Base-by-base conservation (phyloP, 495 filamentous ascomycete genomes). In the Usnea hakonensis region DNA sequence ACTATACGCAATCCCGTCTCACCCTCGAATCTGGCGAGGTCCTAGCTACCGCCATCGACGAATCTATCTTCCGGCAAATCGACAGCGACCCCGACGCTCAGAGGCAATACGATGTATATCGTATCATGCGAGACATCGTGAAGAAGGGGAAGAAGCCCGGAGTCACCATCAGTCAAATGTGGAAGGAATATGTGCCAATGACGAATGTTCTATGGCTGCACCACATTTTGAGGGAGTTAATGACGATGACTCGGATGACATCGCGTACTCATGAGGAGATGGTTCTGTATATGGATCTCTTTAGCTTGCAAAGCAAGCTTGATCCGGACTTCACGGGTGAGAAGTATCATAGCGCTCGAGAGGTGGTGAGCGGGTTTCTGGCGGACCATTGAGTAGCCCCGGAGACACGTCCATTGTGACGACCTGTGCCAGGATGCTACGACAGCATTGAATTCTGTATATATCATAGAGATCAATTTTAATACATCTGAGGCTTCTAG, bases 1-100 rank as follows among this genome's bases (percentile, higher is more conserved):
- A 96, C 72, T 96, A 95, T 70, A 92, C 90, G 1, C 83, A 95
- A 41, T 95, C 90, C 0, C 84, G 91, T 21, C 88, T 82, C 5
- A 63, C 26, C 2, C 30, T 62, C 37, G 68, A 70, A 26, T 23
- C 66, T 8, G 50, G 70, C 5, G 75, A 78, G 32, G 65, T 77
- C 36, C 73, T 79, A n/a, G 78, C 74, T 8, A 59, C 72, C 67
- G 37, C 62, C 73, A 55, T 67, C 76, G 66, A 81, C 74, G 33
- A 76, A 75, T 69, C 58, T 70, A 72, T 57, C 1, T 64, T 66
- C 35, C 55, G 37, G 57, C 41, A 62, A n/a, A 54, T 55, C 37
- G 37, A 55, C 57, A 28, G 44, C 16, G 53, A 57, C n/a, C 21
- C 38, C 19, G 36, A 28, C 32, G 57, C 56, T 26, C 52, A 61